Evolutionary conservation across 1,284 basidiomycete genomes (phyloP), one percentile per base, ranked within the genome.

Genomic region (Tranzscheliella williamsii): DNA sequence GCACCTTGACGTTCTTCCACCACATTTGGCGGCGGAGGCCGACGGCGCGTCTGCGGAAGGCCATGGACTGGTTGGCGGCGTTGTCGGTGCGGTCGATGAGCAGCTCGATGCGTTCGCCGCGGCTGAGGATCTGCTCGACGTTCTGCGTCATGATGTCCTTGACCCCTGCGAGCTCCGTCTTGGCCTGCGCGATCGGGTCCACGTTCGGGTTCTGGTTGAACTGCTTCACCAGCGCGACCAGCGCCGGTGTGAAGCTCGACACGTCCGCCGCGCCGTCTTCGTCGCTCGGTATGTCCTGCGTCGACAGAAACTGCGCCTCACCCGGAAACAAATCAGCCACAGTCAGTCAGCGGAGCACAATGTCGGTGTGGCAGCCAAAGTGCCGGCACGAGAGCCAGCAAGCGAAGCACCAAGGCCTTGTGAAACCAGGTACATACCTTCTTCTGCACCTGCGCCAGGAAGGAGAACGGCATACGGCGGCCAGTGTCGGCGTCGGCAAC

Each of bases 51-150:
- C 94, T 83, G 36, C 93, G 81, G 81, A 99, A 99, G 2, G 91
- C 91, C n/a, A 90, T 89, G 6, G 93, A 91, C 79, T 98, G 93
- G 22, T 87, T 87, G 3, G 91, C 90, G 84, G 97, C 91, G 50
- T 85, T 89, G 77, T 97, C 93, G 24, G 94, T 98, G 83, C 97
- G 93, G 82, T 97, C 91, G 34, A 98, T 89, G 32, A 99, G 83
- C 17, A 97, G 82, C 76, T 97, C 94, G 70, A 99, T 91, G 46
- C 94, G 84, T 78, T 99, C 95, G 7, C 94, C 95, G 31, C 95
- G 83, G 48, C 85, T 88, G 30, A 99, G 83, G 67, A 98, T 95
- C 79, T 91, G 88, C 38, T 77, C 76, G 1, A 79, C 67, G 31
- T 79, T 79, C 36, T 78, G 56, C 9, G 95, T 92, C 91, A 96